These are phyloP conservation scores for Aureobasidium sp. DNA, from an alignment of 2,329 filamentous ascomycete genomes.

Conservation along the genomic window DNA sequence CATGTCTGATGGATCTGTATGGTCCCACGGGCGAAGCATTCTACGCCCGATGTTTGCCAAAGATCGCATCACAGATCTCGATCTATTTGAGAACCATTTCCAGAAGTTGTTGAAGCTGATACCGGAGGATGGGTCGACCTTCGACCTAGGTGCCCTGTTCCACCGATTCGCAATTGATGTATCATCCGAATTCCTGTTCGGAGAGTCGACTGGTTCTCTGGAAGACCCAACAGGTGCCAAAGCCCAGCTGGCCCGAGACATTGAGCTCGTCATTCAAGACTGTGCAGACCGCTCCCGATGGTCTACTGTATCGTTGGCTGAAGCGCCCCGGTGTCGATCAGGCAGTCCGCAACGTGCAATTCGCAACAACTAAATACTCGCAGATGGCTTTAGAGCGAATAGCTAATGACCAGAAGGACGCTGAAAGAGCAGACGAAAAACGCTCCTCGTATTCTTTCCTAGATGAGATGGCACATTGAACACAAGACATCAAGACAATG, in stretches of 20 bases:
- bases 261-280: slow-evolving; percentile 18
- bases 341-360: slow-evolving; percentile 14
- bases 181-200: slow-evolving; percentile 60
- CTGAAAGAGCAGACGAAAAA: slow-evolving; percentile 1
- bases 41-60: slow-evolving; percentile 49
- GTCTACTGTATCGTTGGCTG: slow-evolving; percentile 12
- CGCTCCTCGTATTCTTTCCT: slow-evolving; percentile 48
- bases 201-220: slow-evolving; percentile 33
- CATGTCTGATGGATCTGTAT: slow-evolving; percentile 38
- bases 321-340: slow-evolving; percentile 13
- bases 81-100: slow-evolving; percentile 56
- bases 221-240: slow-evolving; percentile 15
- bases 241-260: slow-evolving; percentile 16
- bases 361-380: slow-evolving; percentile 17
- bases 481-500: slow-evolving; percentile 34
- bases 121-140: slow-evolving; percentile 45
- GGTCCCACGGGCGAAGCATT: slow-evolving; percentile 35
- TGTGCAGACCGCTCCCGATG: slow-evolving; percentile 15
- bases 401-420: slow-evolving; percentile 10
- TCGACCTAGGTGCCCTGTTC: slow-evolving; percentile 57
- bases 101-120: slow-evolving; percentile 52
- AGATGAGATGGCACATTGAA: slow-evolving; percentile 47
- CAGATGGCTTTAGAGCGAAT: slow-evolving; percentile 18
- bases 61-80: slow-evolving; percentile 47
- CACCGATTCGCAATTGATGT: slow-evolving; percentile 59